Percentiles rank a stretch among this genome's conserved stretches.
phyloP scores from a whole-genome alignment of 1,284 basidiomycete species.

The Baeospora myosura region DNA sequence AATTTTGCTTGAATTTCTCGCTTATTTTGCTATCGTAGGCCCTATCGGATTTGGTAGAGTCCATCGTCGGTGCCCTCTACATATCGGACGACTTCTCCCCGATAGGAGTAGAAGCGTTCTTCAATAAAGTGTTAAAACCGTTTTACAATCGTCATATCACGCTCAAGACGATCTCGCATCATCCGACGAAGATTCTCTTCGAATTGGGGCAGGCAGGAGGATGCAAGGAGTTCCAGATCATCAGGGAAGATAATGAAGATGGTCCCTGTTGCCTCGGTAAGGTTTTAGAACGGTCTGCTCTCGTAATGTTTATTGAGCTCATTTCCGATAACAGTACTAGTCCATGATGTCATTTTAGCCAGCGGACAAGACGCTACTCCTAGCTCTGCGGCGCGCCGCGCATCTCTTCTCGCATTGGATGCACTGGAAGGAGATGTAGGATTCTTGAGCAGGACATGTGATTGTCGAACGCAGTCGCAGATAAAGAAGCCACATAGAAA shows the following conservation, averaged over 20 bases:
- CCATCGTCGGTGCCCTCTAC: conserved; percentile 67
- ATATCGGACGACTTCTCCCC: conserved; percentile 65
- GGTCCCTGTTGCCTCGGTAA: conserved; percentile 42
- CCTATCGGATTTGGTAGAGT: conserved; percentile 67
- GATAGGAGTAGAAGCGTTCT: conserved; percentile 53
- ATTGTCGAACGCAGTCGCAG: conserved; percentile 55
- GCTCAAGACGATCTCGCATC: conserved; percentile 60
- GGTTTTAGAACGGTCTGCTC: too few species aligned
- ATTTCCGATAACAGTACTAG: conserved; percentile 50
- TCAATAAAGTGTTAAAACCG: conserved; percentile 57
- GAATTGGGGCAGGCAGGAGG: conserved; percentile 64
- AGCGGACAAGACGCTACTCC: conserved; percentile 43
- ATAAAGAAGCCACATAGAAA: too few species aligned
- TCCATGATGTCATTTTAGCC: conserved; percentile 60
- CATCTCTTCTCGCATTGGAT: conserved; percentile 55
- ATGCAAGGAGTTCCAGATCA: conserved; percentile 55
- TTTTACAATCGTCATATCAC: conserved; percentile 70
- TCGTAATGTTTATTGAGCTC: too few species aligned
- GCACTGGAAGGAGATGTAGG: conserved; percentile 54
- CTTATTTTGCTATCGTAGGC: conserved; percentile 43
- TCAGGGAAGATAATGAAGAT: conserved; percentile 35
- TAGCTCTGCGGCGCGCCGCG: conserved; percentile 47
- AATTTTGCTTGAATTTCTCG: background rate
- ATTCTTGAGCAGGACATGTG: conserved; percentile 55
- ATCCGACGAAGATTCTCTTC: conserved; percentile 67